These are phyloP conservation scores for Yamadazyma blattariae DNA, from an alignment of 1,139 yeast genomes.

Conservation along the genomic window DNA sequence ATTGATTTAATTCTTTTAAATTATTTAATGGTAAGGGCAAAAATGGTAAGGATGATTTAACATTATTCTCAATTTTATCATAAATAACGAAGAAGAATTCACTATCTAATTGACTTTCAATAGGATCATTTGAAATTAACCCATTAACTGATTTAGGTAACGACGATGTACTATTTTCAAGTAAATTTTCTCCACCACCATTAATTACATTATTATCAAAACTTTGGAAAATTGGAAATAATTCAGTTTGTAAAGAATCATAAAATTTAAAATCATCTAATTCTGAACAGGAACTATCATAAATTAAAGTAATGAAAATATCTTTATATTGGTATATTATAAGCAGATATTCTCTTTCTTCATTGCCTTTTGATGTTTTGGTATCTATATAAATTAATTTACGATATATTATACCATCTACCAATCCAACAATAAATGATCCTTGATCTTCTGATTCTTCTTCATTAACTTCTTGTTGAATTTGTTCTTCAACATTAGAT, in stretches of 20 bases:
- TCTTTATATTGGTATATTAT: constrained; percentile 27
- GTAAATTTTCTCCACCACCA: constrained; percentile 15
- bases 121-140: constrained; percentile 1
- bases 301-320: constrained; percentile 25
- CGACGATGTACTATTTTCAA: constrained; percentile 31
- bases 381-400: constrained; percentile 28
- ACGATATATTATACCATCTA: constrained; percentile 19
- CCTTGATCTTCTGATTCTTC: constrained; percentile 23
- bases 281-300: constrained; percentile 24
- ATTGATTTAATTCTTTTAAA: constrained; percentile 11
- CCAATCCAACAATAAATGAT: constrained; percentile 26
- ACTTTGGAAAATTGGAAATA: constrained; percentile 26
- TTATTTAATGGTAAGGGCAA: constrained; percentile 22
- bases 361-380: constrained; percentile 4
- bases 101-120: constrained; percentile 22
- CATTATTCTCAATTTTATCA: constrained; percentile 22
- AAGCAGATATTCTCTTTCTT: constrained; percentile 29
- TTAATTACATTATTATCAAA: constrained; percentile 10
- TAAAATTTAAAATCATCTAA: constrained; percentile 26
- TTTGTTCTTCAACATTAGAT: constrained; percentile 3
- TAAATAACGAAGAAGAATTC: constrained; percentile 40
- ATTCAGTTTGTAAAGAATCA: constrained; percentile 14
- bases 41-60: constrained; percentile 41
- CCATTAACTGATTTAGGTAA: constrained; percentile 26
- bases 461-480: constrained; percentile 6